A percentile compares a stretch with the other conserved stretches of the same genome.
phyloP scores from a whole-genome alignment of 2,329 filamentous ascomycete genomes.

The Cyphellophora attinorum region DNA sequence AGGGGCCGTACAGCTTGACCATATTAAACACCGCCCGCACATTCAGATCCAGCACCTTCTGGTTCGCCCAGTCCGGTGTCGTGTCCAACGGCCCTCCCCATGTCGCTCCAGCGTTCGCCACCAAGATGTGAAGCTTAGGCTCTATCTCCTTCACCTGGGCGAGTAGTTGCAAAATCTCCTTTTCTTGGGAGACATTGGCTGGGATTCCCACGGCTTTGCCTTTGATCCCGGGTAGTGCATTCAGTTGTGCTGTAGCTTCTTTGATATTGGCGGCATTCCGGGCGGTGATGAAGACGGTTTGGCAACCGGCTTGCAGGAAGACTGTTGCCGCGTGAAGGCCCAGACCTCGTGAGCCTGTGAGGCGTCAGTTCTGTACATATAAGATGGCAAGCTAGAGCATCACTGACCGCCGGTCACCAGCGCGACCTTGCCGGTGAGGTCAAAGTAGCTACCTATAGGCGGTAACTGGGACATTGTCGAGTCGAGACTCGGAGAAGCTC shows the following conservation, averaged over 20 bases:
- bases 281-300: constrained; percentile 10
- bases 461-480: constrained; percentile 8
- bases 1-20: constrained; percentile 17
- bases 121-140: constrained; percentile 14
- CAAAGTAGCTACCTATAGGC: constrained; percentile 7
- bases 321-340: constrained; percentile 10
- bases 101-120: constrained; percentile 11
- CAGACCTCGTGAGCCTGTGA: no score
- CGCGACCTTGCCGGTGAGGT: constrained; percentile 12
- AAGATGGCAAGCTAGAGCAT: background rate
- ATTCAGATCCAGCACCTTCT: constrained; percentile 12
- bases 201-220: constrained; percentile 8
- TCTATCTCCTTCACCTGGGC: constrained; percentile 6
- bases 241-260: constrained; percentile 5
- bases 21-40: constrained; percentile 11
- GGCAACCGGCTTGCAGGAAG: constrained; percentile 9
- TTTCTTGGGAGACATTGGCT: constrained; percentile 9
- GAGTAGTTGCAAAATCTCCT: constrained; percentile 8
- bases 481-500: no score
- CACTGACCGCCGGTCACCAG: constrained; percentile 14
- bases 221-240: constrained; percentile 7
- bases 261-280: constrained; percentile 7
- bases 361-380: background rate
- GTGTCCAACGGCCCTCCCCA: constrained; percentile 13
- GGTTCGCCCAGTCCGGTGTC: constrained; percentile 9